Base-by-base conservation (phyloP, 1,284 basidiomycete species). In the Vanrija humicola region DNA sequence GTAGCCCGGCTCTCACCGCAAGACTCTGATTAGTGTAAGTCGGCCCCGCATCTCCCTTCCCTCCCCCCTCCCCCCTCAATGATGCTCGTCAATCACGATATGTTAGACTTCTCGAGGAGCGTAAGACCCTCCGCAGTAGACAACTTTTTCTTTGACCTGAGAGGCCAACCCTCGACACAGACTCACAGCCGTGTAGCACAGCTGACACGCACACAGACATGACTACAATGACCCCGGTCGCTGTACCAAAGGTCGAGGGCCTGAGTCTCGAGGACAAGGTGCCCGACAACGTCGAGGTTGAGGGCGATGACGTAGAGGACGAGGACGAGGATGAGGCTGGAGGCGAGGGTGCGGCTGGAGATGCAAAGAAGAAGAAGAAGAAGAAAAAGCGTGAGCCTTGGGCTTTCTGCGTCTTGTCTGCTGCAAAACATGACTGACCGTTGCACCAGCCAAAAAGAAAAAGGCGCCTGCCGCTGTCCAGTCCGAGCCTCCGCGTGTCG, bases 401-500 rank as follows among this genome's bases (percentile, higher is more conserved):
- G 34, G 34, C 34, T 34, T 34, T 34, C 34, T 34, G 34, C 34
- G 34, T 34, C 34, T 34, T 12, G 34, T 12, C 34, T 34, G 34
- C 34, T 56, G 28, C 12, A 16, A 23, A 19, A 18, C 12, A 2
- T 6, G 16, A 34, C 45, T 46, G 29, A 46, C 21, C 15, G 46
- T 21, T 42, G 40, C 34, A 21, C 16, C 38, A 73, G 74, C 85
- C 39, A 91, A 90, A 78, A 91, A 90, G 82, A 90, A 90, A 77
- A 81, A 81, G 70, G 56, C 68, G 14, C 59, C 63, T 4, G 65
- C 67, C 29, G 67, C 63, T 16, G 63, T 84, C 60, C 95, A 98
- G 79, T 86, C 85, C n/a, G 90, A 94, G 50, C 96, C 96, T 19
- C 95, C 95, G n/a, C 84, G 90, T 18, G 81, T 96, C 19, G 91